Percentiles rank a stretch among this genome's conserved stretches.
These are phyloP conservation scores for Pichia eremophila DNA, from an alignment of 805 yeast species.

Conservation along the genomic window DNA sequence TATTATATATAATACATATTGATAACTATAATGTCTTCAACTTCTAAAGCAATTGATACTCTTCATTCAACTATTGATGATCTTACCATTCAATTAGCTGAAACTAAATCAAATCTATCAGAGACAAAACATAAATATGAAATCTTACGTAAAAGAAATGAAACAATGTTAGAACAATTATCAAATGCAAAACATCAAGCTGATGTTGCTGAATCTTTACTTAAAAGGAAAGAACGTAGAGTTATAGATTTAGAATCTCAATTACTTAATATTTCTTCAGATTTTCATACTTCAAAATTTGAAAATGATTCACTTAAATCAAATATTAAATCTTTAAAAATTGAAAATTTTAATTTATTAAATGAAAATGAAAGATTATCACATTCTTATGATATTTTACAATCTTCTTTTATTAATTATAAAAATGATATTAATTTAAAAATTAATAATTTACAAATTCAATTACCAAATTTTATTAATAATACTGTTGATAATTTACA, in stretches of 20 bases:
- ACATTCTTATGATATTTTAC: constrained; percentile 48
- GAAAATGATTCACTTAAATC: constrained; percentile 41
- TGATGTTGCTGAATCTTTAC: constrained; percentile 58
- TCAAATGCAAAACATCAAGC: constrained; percentile 70
- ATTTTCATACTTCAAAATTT: constrained; percentile 39
- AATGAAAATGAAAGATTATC: constrained; percentile 49
- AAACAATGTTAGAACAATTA: constrained; percentile 51
- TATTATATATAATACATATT: no score
- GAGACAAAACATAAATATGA: constrained; percentile 44
- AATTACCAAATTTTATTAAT: constrained; percentile 30
- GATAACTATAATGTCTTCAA: constrained; percentile 7
- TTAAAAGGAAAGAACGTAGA: constrained; percentile 63
- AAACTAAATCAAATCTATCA: constrained; percentile 24
- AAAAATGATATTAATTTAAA: constrained; percentile 39
- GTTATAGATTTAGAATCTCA: constrained; percentile 57
- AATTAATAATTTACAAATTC: constrained; percentile 28
- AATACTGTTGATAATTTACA: constrained; percentile 28
- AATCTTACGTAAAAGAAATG: constrained; percentile 38
- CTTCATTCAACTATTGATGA: constrained; percentile 25
- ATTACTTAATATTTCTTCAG: constrained; percentile 36
- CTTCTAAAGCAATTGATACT: constrained; percentile 26
- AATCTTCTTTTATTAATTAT: constrained; percentile 41
- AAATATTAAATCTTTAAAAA: constrained; percentile 39
- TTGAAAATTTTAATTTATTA: constrained; percentile 33
- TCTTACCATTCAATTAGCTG: constrained; percentile 15